Evolutionary conservation across 768 basidiomycete genomes (phyloP), one percentile per base, ranked within the genome.

Genomic region (Scleroderma citrinum): DNA sequence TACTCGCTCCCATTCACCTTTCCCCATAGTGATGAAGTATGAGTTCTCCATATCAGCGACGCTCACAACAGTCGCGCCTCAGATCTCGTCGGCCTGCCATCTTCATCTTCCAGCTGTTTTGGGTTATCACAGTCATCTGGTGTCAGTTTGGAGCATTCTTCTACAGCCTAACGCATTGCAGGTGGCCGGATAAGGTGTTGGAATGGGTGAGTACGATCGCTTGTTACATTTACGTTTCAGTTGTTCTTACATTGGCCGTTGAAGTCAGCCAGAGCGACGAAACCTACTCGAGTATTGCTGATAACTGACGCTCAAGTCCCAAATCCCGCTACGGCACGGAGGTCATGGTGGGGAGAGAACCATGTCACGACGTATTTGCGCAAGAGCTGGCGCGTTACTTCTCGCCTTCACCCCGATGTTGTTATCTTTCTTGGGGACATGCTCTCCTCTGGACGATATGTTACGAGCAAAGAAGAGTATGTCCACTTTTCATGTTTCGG

Each of bases 351-450:
- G 14, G 66, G 69, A 35, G 74, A 55, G 69, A 71, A 42, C 71
- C 71, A 56, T 59, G 82, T 44, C 74, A 76, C 56, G 73, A 84
- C 57, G 54, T 78, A 82, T 59, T 60, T 90, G 52, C 77, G 77
- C 54, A 85, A 84, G 65, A 79, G 76, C 49, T 92, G 88, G 88
- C 77, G 72, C 50, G 79, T 81, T 34, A 74, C 75, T 0, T 75
- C 73, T 36, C 71, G 76, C 29, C 60, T 85, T 30, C 76, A 69
- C 38, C 81, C 87, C 2, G 70, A 88, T 54, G 73, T 68, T 5
- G 79, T 89, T n/a, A 73, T 92, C 8, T 85, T 89, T 56, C 69
- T 87, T 3, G 88, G 88, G 6, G 88, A 92, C 60, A 81, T 86
- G 76, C 69, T 91, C 45, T 77, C 84, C 39, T 77, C 78, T 52